Percentiles rank a stretch among this genome's conserved stretches.
Evolutionary conservation across 83 land plant species (phyloP).

Genomic region (Picea abies): DNA sequence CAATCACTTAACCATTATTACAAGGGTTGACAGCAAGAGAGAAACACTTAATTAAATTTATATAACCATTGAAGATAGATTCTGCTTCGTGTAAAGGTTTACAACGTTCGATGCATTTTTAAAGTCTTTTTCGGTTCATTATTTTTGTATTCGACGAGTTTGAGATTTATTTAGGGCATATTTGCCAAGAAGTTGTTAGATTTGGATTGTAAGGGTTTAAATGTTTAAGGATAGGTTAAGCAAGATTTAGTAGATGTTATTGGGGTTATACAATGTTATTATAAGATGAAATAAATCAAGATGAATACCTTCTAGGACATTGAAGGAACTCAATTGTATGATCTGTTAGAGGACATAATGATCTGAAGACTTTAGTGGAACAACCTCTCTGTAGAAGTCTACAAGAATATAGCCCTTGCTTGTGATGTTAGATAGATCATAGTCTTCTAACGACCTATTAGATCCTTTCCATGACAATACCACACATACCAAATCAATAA

Average conservation of each 20-base stretch:
- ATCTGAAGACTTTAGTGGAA: neutral
- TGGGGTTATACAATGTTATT: neutral
- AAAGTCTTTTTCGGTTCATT: neutral
- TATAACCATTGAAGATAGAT: neutral
- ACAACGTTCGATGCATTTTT: neutral
- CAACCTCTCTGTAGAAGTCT: too few species aligned
- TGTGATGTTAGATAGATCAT: too few species aligned
- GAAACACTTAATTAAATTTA: too few species aligned
- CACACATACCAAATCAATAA: too few species aligned
- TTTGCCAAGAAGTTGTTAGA: neutral
- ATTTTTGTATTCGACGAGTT: neutral
- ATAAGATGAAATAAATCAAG: neutral
- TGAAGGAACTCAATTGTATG: neutral
- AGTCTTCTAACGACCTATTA: too few species aligned
- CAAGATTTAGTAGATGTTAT: neutral
- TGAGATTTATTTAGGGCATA: neutral
- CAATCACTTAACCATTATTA: too few species aligned
- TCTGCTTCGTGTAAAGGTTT: neutral
- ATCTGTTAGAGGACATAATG: neutral
- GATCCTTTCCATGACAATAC: too few species aligned
- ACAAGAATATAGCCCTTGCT: too few species aligned
- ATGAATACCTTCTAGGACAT: neutral
- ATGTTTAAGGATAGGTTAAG: neutral
- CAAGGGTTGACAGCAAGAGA: too few species aligned
- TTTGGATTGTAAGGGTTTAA: neutral